Evolutionary conservation across 768 basidiomycete genomes (phyloP).

Genomic region (Pisolithus marmoratus): DNA sequence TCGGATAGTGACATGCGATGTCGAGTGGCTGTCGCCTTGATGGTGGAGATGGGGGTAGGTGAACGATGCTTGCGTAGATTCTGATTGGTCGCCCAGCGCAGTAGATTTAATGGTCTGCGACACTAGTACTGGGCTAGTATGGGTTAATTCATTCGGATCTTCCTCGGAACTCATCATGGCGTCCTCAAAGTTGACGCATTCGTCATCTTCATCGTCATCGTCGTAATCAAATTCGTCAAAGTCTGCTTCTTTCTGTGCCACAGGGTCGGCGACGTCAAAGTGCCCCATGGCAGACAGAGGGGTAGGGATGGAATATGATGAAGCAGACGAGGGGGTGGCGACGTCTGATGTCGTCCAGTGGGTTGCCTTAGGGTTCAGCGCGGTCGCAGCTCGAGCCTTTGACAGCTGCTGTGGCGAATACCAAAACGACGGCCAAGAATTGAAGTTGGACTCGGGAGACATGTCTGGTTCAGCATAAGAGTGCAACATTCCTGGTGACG

Average conservation of each 20-base stretch:
- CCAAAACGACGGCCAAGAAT: slow-evolving; percentile 18
- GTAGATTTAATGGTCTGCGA: slow-evolving; percentile 25
- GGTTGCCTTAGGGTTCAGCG: slow-evolving; percentile 24
- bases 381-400: slow-evolving; percentile 5
- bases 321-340: slow-evolving; percentile 26
- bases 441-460: slow-evolving; percentile 6
- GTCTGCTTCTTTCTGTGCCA: slow-evolving; percentile 16
- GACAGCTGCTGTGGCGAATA: slow-evolving; percentile 11
- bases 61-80: slow-evolving; percentile 12
- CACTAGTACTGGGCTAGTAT: slow-evolving; percentile 17
- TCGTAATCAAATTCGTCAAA: slow-evolving; percentile 27
- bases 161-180: slow-evolving; percentile 23
- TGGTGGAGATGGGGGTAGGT: slow-evolving; percentile 1
- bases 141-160: slow-evolving; percentile 5
- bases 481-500: slow-evolving; percentile 16
- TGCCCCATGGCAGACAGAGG: slow-evolving; percentile 26
- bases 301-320: slow-evolving; percentile 27
- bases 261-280: slow-evolving; percentile 7
- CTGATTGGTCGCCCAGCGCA: slow-evolving; percentile 27
- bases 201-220: slow-evolving; percentile 25
- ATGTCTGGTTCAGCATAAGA: slow-evolving; percentile 18
- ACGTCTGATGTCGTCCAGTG: slow-evolving; percentile 16
- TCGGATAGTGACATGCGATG: slow-evolving; percentile 10
- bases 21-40: slow-evolving; percentile 8
- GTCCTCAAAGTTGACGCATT: slow-evolving; percentile 27